Base-by-base conservation (phyloP, 148 eudicot genomes). In the Fagopyrum esculentum region DNA sequence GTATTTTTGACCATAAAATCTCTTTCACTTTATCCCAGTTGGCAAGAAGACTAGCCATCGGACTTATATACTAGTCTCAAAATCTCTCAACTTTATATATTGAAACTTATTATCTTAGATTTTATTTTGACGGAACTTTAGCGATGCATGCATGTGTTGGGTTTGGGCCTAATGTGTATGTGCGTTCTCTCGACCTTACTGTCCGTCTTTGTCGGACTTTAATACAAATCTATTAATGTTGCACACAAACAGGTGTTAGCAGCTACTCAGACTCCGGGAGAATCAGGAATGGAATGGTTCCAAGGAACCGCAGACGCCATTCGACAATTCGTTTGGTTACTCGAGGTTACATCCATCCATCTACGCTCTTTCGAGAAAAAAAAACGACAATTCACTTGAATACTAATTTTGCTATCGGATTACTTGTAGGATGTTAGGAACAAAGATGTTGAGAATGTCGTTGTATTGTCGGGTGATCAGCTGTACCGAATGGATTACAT, bases 241-340 rank as follows among this genome's bases (percentile, higher is more conserved):
- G 30, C 54, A 1, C 46, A 72, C 56, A n/a, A 6, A 75, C 74
- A 94, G 98, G 98, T 95, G 69, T 81, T 95, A 78, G 98, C 98
- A 68, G 98, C 97, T 40, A 95, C 93, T 22, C 98, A 95, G 79
- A 95, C 97, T 45, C 84, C 85, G 43, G 98, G 98, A 30, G 98
- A 94, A 78, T 78, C 92, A 3, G 98, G 98, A 75, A 89, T 81
- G 79, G 86, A 74, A 69, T 95, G 98, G 98, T 95, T 95, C 84
- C 98, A 92, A 79, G 98, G 98, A 77, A 95, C 98, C 30, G 98
- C 98, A 49, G 98, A 95, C 83, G 98, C 98, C 56, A 96, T 95
- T 29, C 84, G 98, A 73, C 88, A 92, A 73, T 95, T 95, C 71
- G 72, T 76, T 35, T 95, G 98, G 98, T 48, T 90, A 71, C 87